These are phyloP conservation scores for Lipomyces yamadae DNA, from an alignment of 805 yeast species.

Conservation along the genomic window DNA sequence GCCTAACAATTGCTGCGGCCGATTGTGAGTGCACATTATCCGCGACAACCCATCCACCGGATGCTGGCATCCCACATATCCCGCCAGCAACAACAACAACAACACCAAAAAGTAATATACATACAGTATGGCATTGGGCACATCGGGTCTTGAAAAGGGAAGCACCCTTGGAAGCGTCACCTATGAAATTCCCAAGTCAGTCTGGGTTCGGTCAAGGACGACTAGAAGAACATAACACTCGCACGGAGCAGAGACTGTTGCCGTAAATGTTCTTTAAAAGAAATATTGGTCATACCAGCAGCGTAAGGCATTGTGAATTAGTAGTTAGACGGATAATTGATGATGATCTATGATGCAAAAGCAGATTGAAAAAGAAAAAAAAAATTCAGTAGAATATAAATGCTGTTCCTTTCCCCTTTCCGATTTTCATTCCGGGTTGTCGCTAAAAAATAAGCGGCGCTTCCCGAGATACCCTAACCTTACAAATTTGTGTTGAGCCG, in stretches of 20 bases:
- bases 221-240: too few species aligned
- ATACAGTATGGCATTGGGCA: conserved; percentile 96
- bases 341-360: neutral
- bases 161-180: conserved; percentile 93
- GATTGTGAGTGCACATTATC: neutral
- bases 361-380: neutral
- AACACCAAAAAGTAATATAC: conserved; percentile 7
- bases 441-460: too few species aligned
- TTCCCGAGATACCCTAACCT: too few species aligned
- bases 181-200: conserved; percentile 38
- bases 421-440: too few species aligned
- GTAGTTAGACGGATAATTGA: conserved; percentile 5
- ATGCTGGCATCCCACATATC: too few species aligned
- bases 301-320: conserved; percentile 34
- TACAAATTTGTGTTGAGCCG: too few species aligned
- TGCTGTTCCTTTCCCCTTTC: neutral
- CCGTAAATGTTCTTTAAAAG: neutral
- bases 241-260: too few species aligned
- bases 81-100: neutral
- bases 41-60: neutral
- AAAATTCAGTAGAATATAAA: neutral
- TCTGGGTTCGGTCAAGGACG: neutral
- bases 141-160: conserved; percentile 98
- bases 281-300: conserved; percentile 24
- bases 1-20: neutral